Evolutionary conservation across 495 filamentous ascomycete species (phyloP).

Genomic region (Penicillium daleae): DNA sequence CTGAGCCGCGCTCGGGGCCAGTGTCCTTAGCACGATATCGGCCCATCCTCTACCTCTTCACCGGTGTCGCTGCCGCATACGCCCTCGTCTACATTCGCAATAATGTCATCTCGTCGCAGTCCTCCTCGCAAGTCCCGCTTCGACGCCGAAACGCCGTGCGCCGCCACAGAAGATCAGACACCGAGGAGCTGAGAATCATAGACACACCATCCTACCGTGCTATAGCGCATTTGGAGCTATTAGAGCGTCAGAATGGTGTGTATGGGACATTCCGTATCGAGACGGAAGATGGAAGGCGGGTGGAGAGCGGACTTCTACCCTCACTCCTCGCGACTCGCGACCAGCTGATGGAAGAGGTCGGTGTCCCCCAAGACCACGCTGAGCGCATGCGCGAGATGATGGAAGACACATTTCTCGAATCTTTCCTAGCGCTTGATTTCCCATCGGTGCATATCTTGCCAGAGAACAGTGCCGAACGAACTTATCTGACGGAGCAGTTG

Average conservation of each 20-base stretch:
- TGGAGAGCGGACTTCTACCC: constrained; percentile 52
- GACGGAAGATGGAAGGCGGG: constrained; percentile 51
- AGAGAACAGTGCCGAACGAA: constrained; percentile 37
- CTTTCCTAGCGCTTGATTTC: constrained; percentile 53
- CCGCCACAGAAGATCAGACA: constrained; percentile 41
- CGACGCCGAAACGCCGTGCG: constrained; percentile 54
- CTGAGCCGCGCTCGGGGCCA: constrained; percentile 39
- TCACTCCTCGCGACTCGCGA: constrained; percentile 49
- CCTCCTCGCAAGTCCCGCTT: constrained; percentile 35
- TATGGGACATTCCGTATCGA: constrained; percentile 55
- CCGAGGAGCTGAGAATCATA: constrained; percentile 27
- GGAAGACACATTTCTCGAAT: constrained; percentile 54
- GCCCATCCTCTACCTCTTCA: constrained; percentile 52
- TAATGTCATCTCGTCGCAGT: constrained; percentile 34
- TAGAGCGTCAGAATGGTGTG: constrained; percentile 51
- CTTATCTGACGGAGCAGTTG: constrained; percentile 47
- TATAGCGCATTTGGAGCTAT: constrained; percentile 48
- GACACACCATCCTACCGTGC: constrained; percentile 46
- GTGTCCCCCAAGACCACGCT: constrained; percentile 45
- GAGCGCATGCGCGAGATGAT: constrained; percentile 55
- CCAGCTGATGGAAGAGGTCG: constrained; percentile 51
- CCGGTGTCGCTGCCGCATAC: constrained; percentile 53
- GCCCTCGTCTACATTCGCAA: constrained; percentile 52
- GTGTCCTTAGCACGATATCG: constrained; percentile 52
- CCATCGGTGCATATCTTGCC: constrained; percentile 42